A percentile compares a stretch with the other conserved stretches of the same genome.
Evolutionary conservation across 1,284 basidiomycete species (phyloP).

Genomic region (Psilocybe mexicana): DNA sequence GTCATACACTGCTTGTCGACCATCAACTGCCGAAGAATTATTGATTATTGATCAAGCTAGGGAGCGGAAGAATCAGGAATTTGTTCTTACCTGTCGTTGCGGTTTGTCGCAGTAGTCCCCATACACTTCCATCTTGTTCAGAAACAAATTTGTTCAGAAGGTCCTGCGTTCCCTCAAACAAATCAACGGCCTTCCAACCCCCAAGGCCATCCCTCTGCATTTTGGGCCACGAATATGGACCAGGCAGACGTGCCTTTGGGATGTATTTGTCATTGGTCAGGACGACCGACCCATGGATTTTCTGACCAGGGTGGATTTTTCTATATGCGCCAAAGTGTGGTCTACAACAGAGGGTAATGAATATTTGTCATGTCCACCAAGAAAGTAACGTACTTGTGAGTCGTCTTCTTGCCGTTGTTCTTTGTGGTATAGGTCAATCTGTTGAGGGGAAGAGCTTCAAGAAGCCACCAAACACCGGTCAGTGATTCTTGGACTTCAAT

Average conservation of each 20-base stretch:
- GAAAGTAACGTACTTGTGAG: not conserved
- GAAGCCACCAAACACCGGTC: constrained; percentile 16
- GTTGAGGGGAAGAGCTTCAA: constrained; percentile 20
- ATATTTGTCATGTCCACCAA: too few species aligned
- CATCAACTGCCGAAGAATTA: too few species aligned
- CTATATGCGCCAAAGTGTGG: constrained; percentile 15
- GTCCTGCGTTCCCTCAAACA: not conserved
- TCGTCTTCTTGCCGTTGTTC: not conserved
- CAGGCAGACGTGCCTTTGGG: constrained; percentile 6
- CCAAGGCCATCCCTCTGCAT: not conserved
- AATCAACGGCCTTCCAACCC: constrained; percentile 7
- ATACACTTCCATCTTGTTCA: not conserved
- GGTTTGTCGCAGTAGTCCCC: not conserved
- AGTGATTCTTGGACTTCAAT: constrained; percentile 21
- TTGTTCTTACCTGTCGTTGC: not conserved
- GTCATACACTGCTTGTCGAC: not conserved
- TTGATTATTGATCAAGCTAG: too few species aligned
- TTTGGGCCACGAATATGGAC: not conserved
- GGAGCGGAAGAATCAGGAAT: too few species aligned
- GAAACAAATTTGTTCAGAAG: not conserved
- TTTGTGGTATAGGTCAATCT: constrained; percentile 14
- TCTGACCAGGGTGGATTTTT: constrained; percentile 20
- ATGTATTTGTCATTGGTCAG: constrained; percentile 1
- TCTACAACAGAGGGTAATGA: too few species aligned
- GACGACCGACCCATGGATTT: constrained; percentile 21